Evolutionary conservation across 805 yeast genomes (phyloP).

Genomic region (Spathaspora hagerdaliae): DNA sequence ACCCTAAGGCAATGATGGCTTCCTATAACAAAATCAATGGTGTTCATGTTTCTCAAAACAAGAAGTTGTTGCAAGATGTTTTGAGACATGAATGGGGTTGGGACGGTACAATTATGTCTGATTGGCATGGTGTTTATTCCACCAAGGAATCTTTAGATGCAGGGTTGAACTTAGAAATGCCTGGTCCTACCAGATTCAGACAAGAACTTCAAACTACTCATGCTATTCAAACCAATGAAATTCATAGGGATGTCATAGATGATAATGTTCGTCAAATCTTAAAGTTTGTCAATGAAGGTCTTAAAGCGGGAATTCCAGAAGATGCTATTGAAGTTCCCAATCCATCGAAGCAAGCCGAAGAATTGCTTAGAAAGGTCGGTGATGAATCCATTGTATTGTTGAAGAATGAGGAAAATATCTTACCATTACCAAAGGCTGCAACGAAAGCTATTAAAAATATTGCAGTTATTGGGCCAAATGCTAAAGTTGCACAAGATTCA

Average conservation of each 20-base stretch:
- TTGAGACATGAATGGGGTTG: slow-evolving; percentile 56
- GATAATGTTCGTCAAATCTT: slow-evolving; percentile 47
- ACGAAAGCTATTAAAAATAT: slow-evolving; percentile 16
- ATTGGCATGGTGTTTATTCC: slow-evolving; percentile 61
- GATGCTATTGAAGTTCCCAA: slow-evolving; percentile 33
- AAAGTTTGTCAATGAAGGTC: slow-evolving; percentile 40
- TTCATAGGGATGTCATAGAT: slow-evolving; percentile 39
- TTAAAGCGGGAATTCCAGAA: slow-evolving; percentile 35
- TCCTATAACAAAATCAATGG: slow-evolving; percentile 64
- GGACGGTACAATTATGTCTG: slow-evolving; percentile 56
- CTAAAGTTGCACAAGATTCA: slow-evolving; percentile 43
- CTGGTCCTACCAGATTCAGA: slow-evolving; percentile 55
- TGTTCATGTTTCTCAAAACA: slow-evolving; percentile 48
- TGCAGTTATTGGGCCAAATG: slow-evolving; percentile 61
- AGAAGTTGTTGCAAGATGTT: slow-evolving; percentile 39
- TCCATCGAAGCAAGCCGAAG: slow-evolving; percentile 44
- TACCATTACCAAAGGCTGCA: slow-evolving; percentile 40
- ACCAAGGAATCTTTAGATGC: slow-evolving; percentile 41
- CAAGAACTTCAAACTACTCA: slow-evolving; percentile 37
- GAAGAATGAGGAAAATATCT: slow-evolving; percentile 44
- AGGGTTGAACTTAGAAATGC: slow-evolving; percentile 66
- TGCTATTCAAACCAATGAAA: slow-evolving; percentile 38
- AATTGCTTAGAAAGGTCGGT: slow-evolving; percentile 40
- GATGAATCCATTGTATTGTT: slow-evolving; percentile 51
- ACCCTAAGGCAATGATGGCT: slow-evolving; percentile 58